A percentile compares a stretch with the other conserved stretches of the same genome.
These are phyloP conservation scores for Eremochloa ophiuroides DNA, from an alignment of 176 grass and related monocot genomes.

Conservation along the genomic window DNA sequence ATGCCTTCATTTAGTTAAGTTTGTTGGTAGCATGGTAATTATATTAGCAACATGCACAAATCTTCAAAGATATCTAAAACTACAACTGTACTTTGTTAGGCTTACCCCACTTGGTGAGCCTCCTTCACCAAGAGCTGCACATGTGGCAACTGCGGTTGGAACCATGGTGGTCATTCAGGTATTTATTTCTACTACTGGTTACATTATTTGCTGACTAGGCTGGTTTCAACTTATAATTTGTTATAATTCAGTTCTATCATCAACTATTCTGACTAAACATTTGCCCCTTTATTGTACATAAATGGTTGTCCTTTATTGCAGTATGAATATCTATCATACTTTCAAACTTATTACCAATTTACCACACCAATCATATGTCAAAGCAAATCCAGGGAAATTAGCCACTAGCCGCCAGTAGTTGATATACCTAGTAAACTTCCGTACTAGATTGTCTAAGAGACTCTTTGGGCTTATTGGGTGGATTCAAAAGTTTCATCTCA, in stretches of 20 bases:
- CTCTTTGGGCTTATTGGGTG: neutral
- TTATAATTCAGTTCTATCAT: neutral
- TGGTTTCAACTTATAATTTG: neutral
- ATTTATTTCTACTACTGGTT: slow-evolving; percentile 14
- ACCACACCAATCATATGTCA: neutral
- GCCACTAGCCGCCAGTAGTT: neutral
- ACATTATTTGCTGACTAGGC: neutral
- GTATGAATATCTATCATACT: neutral
- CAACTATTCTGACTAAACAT: neutral
- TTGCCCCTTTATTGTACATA: neutral
- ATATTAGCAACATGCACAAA: neutral
- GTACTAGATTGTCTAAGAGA: neutral
- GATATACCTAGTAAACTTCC: neutral
- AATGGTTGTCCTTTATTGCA: neutral
- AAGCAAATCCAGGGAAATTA: slow-evolving; percentile 10
- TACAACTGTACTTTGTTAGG: slow-evolving; percentile 40
- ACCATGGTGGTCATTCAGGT: slow-evolving; percentile 99
- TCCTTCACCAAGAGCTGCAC: slow-evolving; percentile 95
- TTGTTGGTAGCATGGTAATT: slow-evolving; percentile 22
- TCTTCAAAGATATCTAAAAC: slow-evolving; percentile 8
- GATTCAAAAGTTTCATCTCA: slow-evolving; percentile 4
- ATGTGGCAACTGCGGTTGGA: slow-evolving; percentile 98
- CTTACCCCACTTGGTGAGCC: slow-evolving; percentile 94
- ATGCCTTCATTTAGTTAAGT: slow-evolving; percentile 6
- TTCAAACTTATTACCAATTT: neutral